Evolutionary conservation across 441 rosid species (phyloP).

Genomic region (Biscutella auriculata): DNA sequence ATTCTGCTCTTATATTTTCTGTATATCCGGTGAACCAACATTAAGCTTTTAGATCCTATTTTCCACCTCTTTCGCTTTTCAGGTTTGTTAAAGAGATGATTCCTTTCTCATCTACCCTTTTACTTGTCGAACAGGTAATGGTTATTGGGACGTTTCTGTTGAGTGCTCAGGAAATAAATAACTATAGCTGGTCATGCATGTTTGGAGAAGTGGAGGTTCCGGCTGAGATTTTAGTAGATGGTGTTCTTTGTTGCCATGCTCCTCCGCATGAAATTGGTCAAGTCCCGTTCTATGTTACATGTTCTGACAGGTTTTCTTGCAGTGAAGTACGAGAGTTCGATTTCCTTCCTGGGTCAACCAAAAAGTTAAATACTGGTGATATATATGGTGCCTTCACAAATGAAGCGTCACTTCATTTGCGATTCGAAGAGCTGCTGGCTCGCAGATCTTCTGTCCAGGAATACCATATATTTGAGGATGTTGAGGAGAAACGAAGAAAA

Average conservation of each 20-base stretch:
- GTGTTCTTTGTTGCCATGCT: conserved; percentile 66
- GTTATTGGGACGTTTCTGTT: conserved; percentile 64
- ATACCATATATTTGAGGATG: conserved; percentile 26
- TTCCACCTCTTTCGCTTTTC: neutral
- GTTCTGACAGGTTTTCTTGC: conserved; percentile 86
- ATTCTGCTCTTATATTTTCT: neutral
- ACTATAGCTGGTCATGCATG: conserved; percentile 85
- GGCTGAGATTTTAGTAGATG: conserved; percentile 72
- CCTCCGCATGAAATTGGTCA: conserved; percentile 59
- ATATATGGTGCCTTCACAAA: conserved; percentile 25
- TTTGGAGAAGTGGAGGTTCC: conserved; percentile 98
- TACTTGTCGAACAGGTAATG: conserved; percentile 51
- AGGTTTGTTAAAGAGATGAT: neutral
- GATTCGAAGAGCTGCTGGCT: conserved; percentile 47
- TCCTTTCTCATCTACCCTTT: conserved; percentile 1
- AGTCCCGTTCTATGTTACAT: conserved; percentile 81
- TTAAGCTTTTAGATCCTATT: neutral
- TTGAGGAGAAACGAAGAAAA: conserved; percentile 34
- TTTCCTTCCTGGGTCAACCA: conserved; percentile 35
- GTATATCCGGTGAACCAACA: neutral
- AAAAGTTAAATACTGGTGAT: conserved; percentile 29
- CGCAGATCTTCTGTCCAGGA: conserved; percentile 24
- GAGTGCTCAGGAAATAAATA: conserved; percentile 41
- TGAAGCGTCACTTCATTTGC: conserved; percentile 41
- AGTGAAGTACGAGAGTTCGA: conserved; percentile 94